Base-by-base conservation (phyloP, 2,329 filamentous ascomycete genomes). In the Cadophora malorum region DNA sequence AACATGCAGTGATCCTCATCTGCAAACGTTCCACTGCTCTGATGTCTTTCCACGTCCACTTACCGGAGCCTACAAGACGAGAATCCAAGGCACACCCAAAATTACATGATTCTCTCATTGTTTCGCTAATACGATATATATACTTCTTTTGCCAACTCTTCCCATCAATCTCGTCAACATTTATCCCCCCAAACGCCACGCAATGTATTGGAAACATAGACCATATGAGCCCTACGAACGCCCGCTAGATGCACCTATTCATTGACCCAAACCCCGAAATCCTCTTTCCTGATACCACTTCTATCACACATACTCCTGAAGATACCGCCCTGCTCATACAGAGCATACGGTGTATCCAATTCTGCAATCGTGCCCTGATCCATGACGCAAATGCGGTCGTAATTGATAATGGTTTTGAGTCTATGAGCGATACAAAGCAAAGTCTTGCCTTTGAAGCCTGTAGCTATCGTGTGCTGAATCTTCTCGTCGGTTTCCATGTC, bases 311-410 rank as follows among this genome's bases (percentile, higher is more conserved):
- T 90, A 73, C 84, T 79, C 67, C 83, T 80, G 79, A 98, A 98
- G 65, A 97, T 94, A 0, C 92, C 91, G 10, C 86, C 88, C 58
- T 84, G 81, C 68, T 90, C 85, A 85, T 91, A 98, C 69, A 99
- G 81, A 53, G 82, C 84, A 52, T 91, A 76, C 1, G 96, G 96
- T 16, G 86, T 85, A 76, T 92, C 96, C 70, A 98, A 83, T 84
- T 98, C 94, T 0, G 92, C 93, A 76, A 99, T 97, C 19, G 82
- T 81, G 0, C 96, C 96, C 55, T 90, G 85, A 75, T 98, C 95
- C 94, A 99, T 97, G 74, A 99, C 96, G 75, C 94, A 95, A 77
- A 99, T 97, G 58, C 95, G 89, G 79, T 99, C 95, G 79, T 98
- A 98, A 33, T 90, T 89, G 70, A 98, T 91, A 71, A 99, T 97